Base-by-base conservation (phyloP, 2,329 filamentous ascomycete genomes). In the Penicillium sp. region DNA sequence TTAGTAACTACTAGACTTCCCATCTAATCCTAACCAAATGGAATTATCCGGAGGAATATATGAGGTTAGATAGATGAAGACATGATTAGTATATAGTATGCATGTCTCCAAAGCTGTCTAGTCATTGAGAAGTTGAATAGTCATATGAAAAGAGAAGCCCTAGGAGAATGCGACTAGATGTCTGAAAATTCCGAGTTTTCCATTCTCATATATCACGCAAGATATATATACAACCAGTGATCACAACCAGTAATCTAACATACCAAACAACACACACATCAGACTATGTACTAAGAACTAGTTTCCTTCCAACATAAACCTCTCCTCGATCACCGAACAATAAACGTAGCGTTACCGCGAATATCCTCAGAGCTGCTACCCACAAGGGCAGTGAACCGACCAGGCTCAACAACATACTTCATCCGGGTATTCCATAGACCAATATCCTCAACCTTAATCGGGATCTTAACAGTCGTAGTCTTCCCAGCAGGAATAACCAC, bases 331-430 rank as follows among this genome's bases (percentile, higher is more conserved):
- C 52, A 61, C 41, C 25, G 58, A 23, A 74, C 71, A 56, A 66
- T 66, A 42, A 74, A 71, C 6, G 68, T 73, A 33, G 66, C 63
- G 57, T 70, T 73, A 6, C 66, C 71, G 52, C 70, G 58, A 55
- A 73, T 70, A 67, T 74, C 73, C 53, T 59, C 59, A n/a, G 70
- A 73, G 61, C 78, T 82, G n/a, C 75, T 73, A 2, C 87, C 89
- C 17, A 88, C 82, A 54, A 81, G 77, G 10, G 90, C 76, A 6
- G 80, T 73, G 70, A 91, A 91, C 41, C 86, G 81, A 1, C 89
- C 89, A 3, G 83, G 83, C 79, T 91, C 89, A 38, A 91, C 88
- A 25, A 89, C 86, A 71, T 91, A 91, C 70, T 87, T 76, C 86
- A 90, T 88, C 35, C 73, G 77, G 13, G 74, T 65, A 69, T 85